A percentile compares a stretch with the other conserved stretches of the same genome.
Conservation (phyloP, 257 asterid genomes). For the Ehretia macrophylla region DNA sequence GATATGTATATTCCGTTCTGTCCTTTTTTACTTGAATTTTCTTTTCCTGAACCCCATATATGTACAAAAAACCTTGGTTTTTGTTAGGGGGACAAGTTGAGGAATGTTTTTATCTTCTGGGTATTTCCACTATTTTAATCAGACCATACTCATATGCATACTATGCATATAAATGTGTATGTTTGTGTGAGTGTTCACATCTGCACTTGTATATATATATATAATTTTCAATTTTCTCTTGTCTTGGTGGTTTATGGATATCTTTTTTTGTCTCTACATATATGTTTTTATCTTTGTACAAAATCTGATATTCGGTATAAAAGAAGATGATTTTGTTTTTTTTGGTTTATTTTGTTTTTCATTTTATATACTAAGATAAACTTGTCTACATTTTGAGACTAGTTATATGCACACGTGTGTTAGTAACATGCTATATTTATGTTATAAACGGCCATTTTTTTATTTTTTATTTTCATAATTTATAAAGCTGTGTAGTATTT, state of each 20-base stretch:
- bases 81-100: slow-evolving; percentile 74
- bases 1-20: slow-evolving; percentile 28
- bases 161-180: slow-evolving; percentile 31
- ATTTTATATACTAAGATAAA: not conserved
- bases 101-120: slow-evolving; percentile 61
- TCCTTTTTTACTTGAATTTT: slow-evolving; percentile 66
- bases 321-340: not conserved
- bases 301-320: not conserved
- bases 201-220: slow-evolving; percentile 33
- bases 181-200: too few species aligned
- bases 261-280: slow-evolving; percentile 46
- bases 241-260: slow-evolving; percentile 27
- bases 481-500: too few species aligned
- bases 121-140: slow-evolving; percentile 49
- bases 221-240: slow-evolving; percentile 23
- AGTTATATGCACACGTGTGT: too few species aligned
- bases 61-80: slow-evolving; percentile 43
- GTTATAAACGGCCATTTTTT: too few species aligned
- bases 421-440: too few species aligned
- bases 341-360: slow-evolving; percentile 8
- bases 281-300: slow-evolving; percentile 29
- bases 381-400: too few species aligned
- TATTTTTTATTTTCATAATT: too few species aligned
- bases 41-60: slow-evolving; percentile 43
- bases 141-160: not conserved